A percentile compares a stretch with the other conserved stretches of the same genome.
phyloP scores from a whole-genome alignment of 208 protist species.

The Phytomonas francai region DNA sequence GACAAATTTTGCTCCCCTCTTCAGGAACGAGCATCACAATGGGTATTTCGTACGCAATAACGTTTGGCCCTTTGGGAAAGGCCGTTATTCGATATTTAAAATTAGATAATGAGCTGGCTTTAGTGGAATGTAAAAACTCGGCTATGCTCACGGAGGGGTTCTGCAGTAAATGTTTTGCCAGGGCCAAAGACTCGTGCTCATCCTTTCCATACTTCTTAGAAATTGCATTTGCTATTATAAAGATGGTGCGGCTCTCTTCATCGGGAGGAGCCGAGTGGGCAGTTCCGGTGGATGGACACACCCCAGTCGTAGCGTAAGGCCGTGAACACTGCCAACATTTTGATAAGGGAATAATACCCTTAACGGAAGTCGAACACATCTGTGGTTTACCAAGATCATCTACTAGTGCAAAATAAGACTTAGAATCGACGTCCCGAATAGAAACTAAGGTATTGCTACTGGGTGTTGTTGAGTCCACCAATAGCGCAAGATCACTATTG shows the following conservation, averaged over 20 bases:
- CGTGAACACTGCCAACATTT: constrained; percentile 36
- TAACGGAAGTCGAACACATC: constrained; percentile 20
- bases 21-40: constrained; percentile 27
- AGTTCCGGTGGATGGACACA: constrained; percentile 16
- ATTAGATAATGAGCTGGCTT: background rate
- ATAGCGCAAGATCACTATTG: constrained; percentile 32
- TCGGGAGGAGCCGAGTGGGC: constrained; percentile 23
- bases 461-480: constrained; percentile 14
- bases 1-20: constrained; percentile 20
- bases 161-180: background rate
- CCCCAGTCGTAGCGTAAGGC: constrained; percentile 19
- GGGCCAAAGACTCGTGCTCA: background rate
- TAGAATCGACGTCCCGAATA: background rate
- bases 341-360: constrained; percentile 33
- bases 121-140: background rate
- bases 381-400: constrained; percentile 12
- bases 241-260: constrained; percentile 26
- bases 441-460: background rate
- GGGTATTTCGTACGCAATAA: constrained; percentile 22
- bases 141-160: background rate
- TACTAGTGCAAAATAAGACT: constrained; percentile 13
- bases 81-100: background rate
- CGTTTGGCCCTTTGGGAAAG: background rate
- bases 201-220: constrained; percentile 1
- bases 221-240: constrained; percentile 24